Evolutionary conservation across 768 basidiomycete species (phyloP).

Genomic region (Mycena vulgaris): DNA sequence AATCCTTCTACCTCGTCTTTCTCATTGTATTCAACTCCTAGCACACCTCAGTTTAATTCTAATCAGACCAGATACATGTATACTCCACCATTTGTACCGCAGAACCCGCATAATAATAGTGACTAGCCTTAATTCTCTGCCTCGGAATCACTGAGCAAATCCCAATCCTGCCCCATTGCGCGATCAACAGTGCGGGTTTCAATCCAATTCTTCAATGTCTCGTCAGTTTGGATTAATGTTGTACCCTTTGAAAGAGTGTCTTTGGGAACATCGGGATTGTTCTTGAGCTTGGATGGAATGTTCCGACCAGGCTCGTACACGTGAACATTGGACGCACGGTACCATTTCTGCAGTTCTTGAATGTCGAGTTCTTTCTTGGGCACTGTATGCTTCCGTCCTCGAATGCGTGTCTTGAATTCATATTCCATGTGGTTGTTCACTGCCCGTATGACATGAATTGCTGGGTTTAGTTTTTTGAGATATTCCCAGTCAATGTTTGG

Average conservation of each 20-base stretch:
- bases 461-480: conserved; percentile 37
- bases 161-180: conserved; percentile 35
- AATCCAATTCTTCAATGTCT: conserved; percentile 40
- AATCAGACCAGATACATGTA: not conserved
- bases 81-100: not conserved
- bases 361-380: conserved; percentile 30
- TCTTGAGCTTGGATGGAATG: conserved; percentile 16
- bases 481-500: conserved; percentile 42
- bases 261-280: conserved; percentile 31
- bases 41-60: not conserved
- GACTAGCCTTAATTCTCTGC: not conserved
- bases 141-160: not conserved
- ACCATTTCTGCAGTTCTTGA: conserved; percentile 29
- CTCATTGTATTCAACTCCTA: not conserved
- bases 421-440: conserved; percentile 39
- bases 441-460: conserved; percentile 35
- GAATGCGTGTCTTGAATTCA: conserved; percentile 27
- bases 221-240: conserved; percentile 23
- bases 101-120: not conserved
- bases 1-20: too few species aligned
- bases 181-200: conserved; percentile 34
- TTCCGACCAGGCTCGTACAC: conserved; percentile 35
- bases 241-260: conserved; percentile 39
- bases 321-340: conserved; percentile 41
- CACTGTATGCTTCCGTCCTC: conserved; percentile 36